Evolutionary conservation across 257 asterid species (phyloP).

Genomic region (Solanum rostratum): DNA sequence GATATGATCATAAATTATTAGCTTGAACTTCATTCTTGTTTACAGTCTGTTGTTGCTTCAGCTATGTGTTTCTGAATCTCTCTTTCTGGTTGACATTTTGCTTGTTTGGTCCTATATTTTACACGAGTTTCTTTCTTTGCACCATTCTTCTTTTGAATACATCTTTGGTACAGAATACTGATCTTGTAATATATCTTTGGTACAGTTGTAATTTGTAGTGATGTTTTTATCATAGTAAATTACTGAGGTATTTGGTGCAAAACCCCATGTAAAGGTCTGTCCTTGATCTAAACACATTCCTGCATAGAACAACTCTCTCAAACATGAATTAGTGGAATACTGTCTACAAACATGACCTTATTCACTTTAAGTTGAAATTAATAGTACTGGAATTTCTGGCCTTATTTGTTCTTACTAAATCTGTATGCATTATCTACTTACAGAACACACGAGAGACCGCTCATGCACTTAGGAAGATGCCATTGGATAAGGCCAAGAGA

Average conservation of each 20-base stretch:
- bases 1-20: not conserved
- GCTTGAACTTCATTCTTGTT: not conserved
- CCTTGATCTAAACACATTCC: not conserved
- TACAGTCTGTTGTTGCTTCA: not conserved
- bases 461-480: conserved; percentile 58
- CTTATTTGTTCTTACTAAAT: not conserved
- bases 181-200: not conserved
- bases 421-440: not conserved
- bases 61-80: not conserved
- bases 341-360: not conserved
- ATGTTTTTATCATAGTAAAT: not conserved
- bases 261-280: not conserved
- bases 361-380: not conserved
- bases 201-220: not conserved
- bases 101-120: not conserved
- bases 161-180: not conserved
- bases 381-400: not conserved
- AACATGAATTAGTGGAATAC: not conserved
- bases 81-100: not conserved
- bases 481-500: conserved; percentile 63
- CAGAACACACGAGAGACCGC: conserved; percentile 80
- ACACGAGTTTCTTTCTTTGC: not conserved
- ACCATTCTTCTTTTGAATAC: not conserved
- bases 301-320: not conserved
- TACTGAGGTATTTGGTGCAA: no score